Evolutionary conservation across 1,284 basidiomycete species (phyloP), one percentile per base, ranked within the genome.

Genomic region (Sanghuangporus weigelae): DNA sequence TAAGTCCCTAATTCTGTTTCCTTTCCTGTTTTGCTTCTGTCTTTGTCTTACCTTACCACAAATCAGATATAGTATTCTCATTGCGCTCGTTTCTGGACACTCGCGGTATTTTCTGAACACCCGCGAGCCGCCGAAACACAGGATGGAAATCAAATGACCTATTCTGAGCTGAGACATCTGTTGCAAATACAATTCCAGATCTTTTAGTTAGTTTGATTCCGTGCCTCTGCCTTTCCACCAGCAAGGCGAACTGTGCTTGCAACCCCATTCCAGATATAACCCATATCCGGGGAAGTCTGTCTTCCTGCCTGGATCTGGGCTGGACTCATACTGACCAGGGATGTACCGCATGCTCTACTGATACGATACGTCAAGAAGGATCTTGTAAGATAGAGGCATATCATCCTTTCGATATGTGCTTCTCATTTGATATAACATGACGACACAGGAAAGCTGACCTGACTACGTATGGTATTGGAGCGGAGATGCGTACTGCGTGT

Each of bases 31-130:
- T 14, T 7, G 7, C 16, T n/a, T n/a, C n/a, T n/a, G n/a, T n/a
- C n/a, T n/a, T n/a, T n/a, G n/a, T n/a, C n/a, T n/a, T n/a, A n/a
- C n/a, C n/a, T n/a, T n/a, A n/a, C n/a, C n/a, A n/a, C n/a, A n/a
- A n/a, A n/a, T n/a, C n/a, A n/a, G n/a, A n/a, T n/a, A n/a, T n/a
- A n/a, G n/a, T n/a, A n/a, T n/a, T 46, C 44, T 11, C 21, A 16
- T 46, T 21, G 55, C 55, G 39, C 39, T 23, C 55, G 36, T 57
- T 57, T 42, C 55, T 44, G 40, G 26, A 57, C 39, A 57, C 39
- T 57, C 44, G 55, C 55, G 55, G 55, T 26, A 26, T 57, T 57
- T 57, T 44, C 8, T 57, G 55, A 31, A 54, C 51, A 38, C 51
- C 23, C 48, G 16, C 2, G 21, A 53, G 26, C 21, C 51, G 31